Conservation (phyloP, 495 filamentous ascomycete species). For the Penicillium odoratum region DNA sequence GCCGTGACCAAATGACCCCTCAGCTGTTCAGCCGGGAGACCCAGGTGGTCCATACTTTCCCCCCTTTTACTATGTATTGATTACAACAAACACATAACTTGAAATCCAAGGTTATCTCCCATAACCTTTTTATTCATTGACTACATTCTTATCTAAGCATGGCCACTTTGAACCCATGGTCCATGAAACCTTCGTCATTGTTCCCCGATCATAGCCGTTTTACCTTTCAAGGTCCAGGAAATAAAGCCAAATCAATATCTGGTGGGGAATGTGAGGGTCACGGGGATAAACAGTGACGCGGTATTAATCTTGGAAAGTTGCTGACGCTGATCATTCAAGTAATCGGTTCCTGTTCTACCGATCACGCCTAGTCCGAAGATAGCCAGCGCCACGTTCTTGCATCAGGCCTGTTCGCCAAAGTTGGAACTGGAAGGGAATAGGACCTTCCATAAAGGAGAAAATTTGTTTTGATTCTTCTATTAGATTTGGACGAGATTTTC, state of each 20-base stretch:
- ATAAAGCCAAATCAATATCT: background rate
- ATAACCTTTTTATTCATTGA: background rate
- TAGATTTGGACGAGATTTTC: constrained; percentile 6
- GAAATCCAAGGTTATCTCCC: background rate
- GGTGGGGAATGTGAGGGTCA: constrained; percentile 4
- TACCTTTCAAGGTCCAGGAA: background rate
- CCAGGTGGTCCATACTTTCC: background rate
- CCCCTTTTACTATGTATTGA: background rate
- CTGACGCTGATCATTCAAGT: background rate
- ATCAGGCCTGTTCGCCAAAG: background rate
- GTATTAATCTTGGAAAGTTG: background rate
- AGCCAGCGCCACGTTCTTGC: constrained; percentile 4
- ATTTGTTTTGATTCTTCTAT: constrained; percentile 10
- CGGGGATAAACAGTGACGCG: constrained; percentile 7
- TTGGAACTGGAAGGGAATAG: background rate
- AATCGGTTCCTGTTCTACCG: background rate
- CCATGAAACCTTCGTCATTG: constrained; percentile 11
- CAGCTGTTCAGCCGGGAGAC: background rate
- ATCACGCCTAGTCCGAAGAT: background rate
- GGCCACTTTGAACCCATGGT: constrained; percentile 12
- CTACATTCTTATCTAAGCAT: constrained; percentile 14
- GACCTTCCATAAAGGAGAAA: background rate
- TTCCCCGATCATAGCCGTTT: background rate
- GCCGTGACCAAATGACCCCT: constrained; percentile 1
- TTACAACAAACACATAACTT: background rate